Evolutionary conservation across 768 basidiomycete genomes (phyloP), one percentile per base, ranked within the genome.

Genomic region (Mycena vitilis): DNA sequence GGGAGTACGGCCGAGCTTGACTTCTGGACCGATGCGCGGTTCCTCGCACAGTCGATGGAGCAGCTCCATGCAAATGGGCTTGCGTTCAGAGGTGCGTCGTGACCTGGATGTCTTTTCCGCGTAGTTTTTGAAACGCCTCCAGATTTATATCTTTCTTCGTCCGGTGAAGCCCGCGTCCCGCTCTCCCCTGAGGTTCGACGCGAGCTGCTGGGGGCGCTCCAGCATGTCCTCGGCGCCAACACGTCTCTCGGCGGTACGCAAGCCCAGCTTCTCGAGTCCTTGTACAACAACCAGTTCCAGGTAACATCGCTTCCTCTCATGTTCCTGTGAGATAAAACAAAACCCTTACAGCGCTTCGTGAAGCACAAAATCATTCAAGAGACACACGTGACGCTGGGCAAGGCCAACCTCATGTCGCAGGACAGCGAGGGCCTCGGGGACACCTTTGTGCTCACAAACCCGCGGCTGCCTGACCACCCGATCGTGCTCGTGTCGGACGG

Each of bases 331-430:
- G 40, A 53, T 45, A 30, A 51, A 15, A 42, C 7, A 23, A 47
- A 45, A 23, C 5, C 18, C 4, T 15, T 5, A 3, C 60, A 71
- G 70, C 70, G 70, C 4, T 71, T 62, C 63, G 52, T 71, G 5
- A 71, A 71, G 42, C 66, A 71, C 63, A 63, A 71, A 44, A 68
- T 71, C 15, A 71, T 71, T 30, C 70, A 71, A 48, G 70, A 71
- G 51, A 22, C 63, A 44, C 70, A 71, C 53, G 66, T 71, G 36
- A 61, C 66, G 16, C 66, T 71, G 22, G 70, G 70, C 54, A 56
- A 56, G 25, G 63, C 66, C 47, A 68, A 71, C 51, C 66, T 71
- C 37, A 18, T 44, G 36, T 49, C 63, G 52, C 62, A 59, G 53
- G 63, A 54, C 47, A 58, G 63, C 54, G 66, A 65, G 53, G 70